Conservation (phyloP, 345 rosid species). For the Dovyalis caffra region DNA sequence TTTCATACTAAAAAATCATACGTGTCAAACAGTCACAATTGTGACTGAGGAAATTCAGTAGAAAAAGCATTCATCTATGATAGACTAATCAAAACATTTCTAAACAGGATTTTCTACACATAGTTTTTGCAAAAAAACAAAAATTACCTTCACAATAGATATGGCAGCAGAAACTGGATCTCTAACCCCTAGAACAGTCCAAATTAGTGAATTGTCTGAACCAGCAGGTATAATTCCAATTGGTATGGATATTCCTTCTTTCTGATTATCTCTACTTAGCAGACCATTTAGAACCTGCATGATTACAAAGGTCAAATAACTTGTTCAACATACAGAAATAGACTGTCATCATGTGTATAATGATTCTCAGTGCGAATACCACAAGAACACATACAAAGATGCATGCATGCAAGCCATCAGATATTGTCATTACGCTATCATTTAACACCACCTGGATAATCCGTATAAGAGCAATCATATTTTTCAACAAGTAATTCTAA, state of each 20-base stretch:
- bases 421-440: not conserved
- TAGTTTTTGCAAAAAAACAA: not conserved
- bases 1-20: not conserved
- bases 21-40: not conserved
- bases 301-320: slow-evolving; percentile 17
- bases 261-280: slow-evolving; percentile 80
- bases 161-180: slow-evolving; percentile 98
- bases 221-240: slow-evolving; percentile 99
- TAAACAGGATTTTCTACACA: not conserved
- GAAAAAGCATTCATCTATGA: not conserved
- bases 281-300: slow-evolving; percentile 91
- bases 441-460: not conserved
- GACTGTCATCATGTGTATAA: not conserved
- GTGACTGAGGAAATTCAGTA: not conserved
- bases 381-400: not conserved
- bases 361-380: not conserved
- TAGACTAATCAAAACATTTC: not conserved
- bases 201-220: slow-evolving; percentile 94
- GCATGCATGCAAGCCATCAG: not conserved
- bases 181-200: slow-evolving; percentile 97
- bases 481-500: not conserved
- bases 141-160: slow-evolving; percentile 84
- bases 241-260: slow-evolving; percentile 98
- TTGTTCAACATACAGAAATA: not conserved
- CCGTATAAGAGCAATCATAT: not conserved